Evolutionary conservation across 2,329 filamentous ascomycete species (phyloP).

Genomic region (Trichoderma sp.): DNA sequence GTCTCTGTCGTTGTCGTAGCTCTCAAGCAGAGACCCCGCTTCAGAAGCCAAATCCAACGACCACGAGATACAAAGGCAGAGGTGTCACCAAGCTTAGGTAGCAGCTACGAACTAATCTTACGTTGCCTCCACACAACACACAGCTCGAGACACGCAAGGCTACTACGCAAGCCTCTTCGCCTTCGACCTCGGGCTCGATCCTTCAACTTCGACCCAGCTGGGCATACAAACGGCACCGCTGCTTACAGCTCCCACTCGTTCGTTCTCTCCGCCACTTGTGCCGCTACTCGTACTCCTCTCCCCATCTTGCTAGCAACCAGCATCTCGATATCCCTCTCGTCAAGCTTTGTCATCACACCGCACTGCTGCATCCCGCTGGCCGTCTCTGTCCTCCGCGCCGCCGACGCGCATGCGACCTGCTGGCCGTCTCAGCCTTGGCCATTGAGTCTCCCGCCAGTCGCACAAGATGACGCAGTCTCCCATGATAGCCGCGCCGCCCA

Average conservation of each 20-base stretch:
- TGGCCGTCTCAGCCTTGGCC: conserved; percentile 14
- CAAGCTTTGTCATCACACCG: conserved; percentile 11
- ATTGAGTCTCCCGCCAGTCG: conserved; percentile 22
- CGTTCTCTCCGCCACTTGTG: background rate
- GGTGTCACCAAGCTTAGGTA: conserved; percentile 12
- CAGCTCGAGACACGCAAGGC: conserved; percentile 16
- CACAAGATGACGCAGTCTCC: conserved; percentile 75
- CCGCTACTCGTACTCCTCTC: background rate
- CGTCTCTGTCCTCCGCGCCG: conserved; percentile 16
- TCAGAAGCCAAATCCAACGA: background rate
- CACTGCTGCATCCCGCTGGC: conserved; percentile 6
- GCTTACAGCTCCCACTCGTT: background rate
- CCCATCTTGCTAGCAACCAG: background rate
- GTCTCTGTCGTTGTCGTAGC: background rate
- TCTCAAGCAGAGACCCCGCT: background rate
- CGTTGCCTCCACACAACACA: conserved; percentile 8
- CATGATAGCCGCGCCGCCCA: conserved; percentile 94
- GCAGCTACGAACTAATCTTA: background rate
- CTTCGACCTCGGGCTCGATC: background rate
- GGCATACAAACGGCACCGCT: background rate
- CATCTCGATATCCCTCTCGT: background rate
- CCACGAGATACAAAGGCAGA: background rate
- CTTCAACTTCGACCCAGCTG: background rate
- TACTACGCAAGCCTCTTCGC: conserved; percentile 3
- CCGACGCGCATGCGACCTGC: conserved; percentile 23